These are phyloP conservation scores for Aschersonia sp. DNA, from an alignment of 2,329 filamentous ascomycete genomes.

Conservation along the genomic window DNA sequence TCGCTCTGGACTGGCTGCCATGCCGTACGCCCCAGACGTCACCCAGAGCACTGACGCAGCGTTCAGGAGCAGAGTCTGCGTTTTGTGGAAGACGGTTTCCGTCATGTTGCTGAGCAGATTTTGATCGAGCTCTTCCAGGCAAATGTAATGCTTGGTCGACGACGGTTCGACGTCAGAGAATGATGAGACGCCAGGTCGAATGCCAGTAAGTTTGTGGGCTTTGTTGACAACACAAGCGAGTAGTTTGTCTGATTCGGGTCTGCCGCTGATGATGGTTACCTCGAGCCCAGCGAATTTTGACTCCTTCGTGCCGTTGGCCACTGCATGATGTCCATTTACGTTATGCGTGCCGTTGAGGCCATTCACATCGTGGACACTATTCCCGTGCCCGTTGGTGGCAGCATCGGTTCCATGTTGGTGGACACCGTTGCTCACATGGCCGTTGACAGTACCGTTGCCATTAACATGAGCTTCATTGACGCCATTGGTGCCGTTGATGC, in stretches of 20 bases:
- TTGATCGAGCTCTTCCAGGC: constrained; percentile 27
- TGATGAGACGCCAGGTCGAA: constrained; percentile 7
- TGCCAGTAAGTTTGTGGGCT: constrained; percentile 4
- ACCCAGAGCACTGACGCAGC: constrained; percentile 25
- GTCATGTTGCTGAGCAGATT: constrained; percentile 26
- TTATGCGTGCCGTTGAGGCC: neutral
- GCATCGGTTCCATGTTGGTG: neutral
- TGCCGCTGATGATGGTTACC: constrained; percentile 13
- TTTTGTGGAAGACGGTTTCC: constrained; percentile 19
- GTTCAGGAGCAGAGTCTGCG: constrained; percentile 20
- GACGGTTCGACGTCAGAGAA: constrained; percentile 6
- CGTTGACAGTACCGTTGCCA: neutral
- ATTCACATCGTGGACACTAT: neutral
- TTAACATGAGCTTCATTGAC: neutral
- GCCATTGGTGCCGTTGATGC: neutral
- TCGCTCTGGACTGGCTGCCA: constrained; percentile 19
- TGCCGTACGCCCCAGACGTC: constrained; percentile 21
- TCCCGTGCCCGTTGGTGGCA: neutral
- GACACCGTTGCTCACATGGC: neutral
- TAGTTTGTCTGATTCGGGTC: constrained; percentile 6
- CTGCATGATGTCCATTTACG: neutral
- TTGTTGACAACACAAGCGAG: constrained; percentile 6
- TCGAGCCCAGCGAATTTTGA: constrained; percentile 4
- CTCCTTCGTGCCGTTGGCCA: too few species aligned
- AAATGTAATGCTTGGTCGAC: constrained; percentile 17